phyloP scores from a whole-genome alignment of 768 basidiomycete species.

The Suillus occidentalis region DNA sequence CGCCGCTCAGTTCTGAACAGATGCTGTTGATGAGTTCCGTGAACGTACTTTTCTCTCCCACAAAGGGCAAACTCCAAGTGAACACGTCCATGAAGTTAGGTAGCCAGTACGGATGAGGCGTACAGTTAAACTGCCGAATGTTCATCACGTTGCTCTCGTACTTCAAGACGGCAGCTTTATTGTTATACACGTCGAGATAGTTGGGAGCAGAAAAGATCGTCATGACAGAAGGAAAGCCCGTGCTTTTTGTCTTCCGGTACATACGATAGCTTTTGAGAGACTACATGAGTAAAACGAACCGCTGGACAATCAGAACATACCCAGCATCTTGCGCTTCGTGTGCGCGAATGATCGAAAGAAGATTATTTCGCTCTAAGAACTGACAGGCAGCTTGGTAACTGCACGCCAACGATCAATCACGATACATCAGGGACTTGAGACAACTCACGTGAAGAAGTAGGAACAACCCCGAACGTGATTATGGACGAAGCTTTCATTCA shows the following conservation, averaged over 20 bases:
- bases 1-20: conserved; percentile 10
- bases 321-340: conserved; percentile 99
- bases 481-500: conserved; percentile 85
- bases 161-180: conserved; percentile 98
- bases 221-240: conserved; percentile 99
- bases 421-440: background rate
- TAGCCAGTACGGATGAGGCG: conserved; percentile 95
- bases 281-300: background rate
- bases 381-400: conserved; percentile 97
- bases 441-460: conserved; percentile 83
- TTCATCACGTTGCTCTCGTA: conserved; percentile 99
- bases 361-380: conserved; percentile 95
- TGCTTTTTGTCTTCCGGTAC: conserved; percentile 98
- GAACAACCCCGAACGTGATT: conserved; percentile 97
- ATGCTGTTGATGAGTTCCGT: background rate
- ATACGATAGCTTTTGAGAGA: conserved; percentile 74
- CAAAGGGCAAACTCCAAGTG: conserved; percentile 98
- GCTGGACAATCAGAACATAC: conserved; percentile 41
- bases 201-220: conserved; percentile 99
- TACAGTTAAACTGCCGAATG: conserved; percentile 96
- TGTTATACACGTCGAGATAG: conserved; percentile 98
- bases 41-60: conserved; percentile 89
- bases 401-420: conserved; percentile 9
- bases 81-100: conserved; percentile 99
- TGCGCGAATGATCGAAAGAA: conserved; percentile 94